phyloP scores from a whole-genome alignment of 176 grass and related monocot species.

The Eleusine coracana region DNA sequence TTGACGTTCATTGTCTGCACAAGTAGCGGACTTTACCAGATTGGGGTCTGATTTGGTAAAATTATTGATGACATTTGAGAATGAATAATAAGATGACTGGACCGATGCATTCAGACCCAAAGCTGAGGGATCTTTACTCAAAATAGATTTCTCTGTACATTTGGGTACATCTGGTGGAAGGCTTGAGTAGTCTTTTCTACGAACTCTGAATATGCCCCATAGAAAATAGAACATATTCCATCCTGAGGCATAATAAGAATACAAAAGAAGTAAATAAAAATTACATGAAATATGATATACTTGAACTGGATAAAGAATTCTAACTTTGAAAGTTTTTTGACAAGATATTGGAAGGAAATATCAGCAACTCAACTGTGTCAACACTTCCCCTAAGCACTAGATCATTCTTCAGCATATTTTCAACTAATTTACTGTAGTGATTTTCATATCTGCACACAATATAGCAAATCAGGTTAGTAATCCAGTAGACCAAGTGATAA shows the following conservation, averaged over 20 bases:
- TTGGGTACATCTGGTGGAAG: slow-evolving; percentile 38
- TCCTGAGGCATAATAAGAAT: slow-evolving; percentile 57
- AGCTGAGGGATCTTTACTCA: slow-evolving; percentile 30
- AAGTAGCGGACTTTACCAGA: slow-evolving; percentile 26
- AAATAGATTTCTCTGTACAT: slow-evolving; percentile 29
- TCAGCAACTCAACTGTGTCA: slow-evolving; percentile 75
- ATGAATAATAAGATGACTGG: slow-evolving; percentile 35
- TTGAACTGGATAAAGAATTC: slow-evolving; percentile 36
- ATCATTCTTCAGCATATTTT: slow-evolving; percentile 87
- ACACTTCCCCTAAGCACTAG: slow-evolving; percentile 76
- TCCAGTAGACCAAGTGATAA: slow-evolving; percentile 7
- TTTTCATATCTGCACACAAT: slow-evolving; percentile 80
- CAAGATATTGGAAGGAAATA: slow-evolving; percentile 87
- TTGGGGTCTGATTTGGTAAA: slow-evolving; percentile 4
- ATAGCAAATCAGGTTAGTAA: background rate
- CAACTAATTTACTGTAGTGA: slow-evolving; percentile 83
- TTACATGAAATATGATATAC: slow-evolving; percentile 41
- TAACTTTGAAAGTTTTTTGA: slow-evolving; percentile 84
- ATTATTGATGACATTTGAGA: slow-evolving; percentile 33
- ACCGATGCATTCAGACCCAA: slow-evolving; percentile 35
- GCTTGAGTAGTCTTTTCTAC: slow-evolving; percentile 40
- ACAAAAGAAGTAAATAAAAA: slow-evolving; percentile 10
- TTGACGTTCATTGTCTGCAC: slow-evolving; percentile 14
- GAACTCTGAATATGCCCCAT: slow-evolving; percentile 85
- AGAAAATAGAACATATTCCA: slow-evolving; percentile 98